Evolutionary conservation across 2,329 filamentous ascomycete genomes (phyloP), one percentile per base, ranked within the genome.

Genomic region (Penicillium brevicompactum): DNA sequence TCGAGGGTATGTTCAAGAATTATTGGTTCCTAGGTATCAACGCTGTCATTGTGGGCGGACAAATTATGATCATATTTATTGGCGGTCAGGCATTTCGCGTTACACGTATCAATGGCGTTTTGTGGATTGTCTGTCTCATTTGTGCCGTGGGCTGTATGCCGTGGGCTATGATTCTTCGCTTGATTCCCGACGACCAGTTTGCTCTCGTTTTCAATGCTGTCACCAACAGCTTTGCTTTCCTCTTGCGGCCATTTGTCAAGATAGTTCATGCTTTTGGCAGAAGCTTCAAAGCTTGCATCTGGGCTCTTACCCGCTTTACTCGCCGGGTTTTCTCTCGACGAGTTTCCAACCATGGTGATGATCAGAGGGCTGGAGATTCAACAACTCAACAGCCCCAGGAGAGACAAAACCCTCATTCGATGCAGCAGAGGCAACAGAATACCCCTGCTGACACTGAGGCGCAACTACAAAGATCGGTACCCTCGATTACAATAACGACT

Each of bases 1-100:
- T 97, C 58, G 93, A 97, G 70, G 91, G 91, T 51, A 84, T 97
- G 56, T 82, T 82, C 24, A 84, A 84, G 70, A 97, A 97, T 73
- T 89, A 83, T 77, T 96, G 95, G 81, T 97, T 97, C 78, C 84
- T 95, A 38, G 83, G 77, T 40, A 97, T 97, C 74, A 92, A 92
- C 76, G 68, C 82, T 57, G 81, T 96, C 72, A 97, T 97, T 88
- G 86, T 93, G 63, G 92, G 86, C 60, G 91, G 90, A 21, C 93
- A 97, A 71, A 80, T 94, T 22, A 83, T 97, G 74, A 97, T 97
- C 70, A 84, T 97, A 66, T 94, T 90, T 67, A 84, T 96, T 48
- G 93, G 93, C 61, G 90, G 91, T 31, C 76, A 79, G 8, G 91
- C 92, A 1, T 96, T 97, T 79, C 84, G 84, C 47, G 91, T 95